Conservation (phyloP, 78 protist species). For the Cavenderia fasciculata region DNA sequence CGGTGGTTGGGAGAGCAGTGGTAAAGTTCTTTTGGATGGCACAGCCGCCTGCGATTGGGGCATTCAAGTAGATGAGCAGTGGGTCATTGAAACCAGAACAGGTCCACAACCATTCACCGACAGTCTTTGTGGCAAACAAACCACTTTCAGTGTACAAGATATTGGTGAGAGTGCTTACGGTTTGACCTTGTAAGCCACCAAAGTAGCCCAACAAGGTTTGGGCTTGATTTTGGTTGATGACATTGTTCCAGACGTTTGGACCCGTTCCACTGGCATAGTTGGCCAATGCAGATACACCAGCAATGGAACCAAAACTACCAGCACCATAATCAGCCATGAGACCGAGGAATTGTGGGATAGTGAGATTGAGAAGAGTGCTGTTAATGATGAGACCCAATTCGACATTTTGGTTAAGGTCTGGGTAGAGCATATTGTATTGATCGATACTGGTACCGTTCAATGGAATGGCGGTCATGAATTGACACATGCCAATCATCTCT, state of each 20-base stretch:
- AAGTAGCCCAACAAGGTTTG: not conserved
- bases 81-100: conserved; percentile 39
- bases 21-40: conserved; percentile 37
- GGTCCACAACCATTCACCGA: conserved; percentile 44
- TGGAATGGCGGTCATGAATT: not conserved
- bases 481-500: conserved; percentile 17
- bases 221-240: not conserved
- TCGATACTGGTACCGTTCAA: conserved; percentile 3
- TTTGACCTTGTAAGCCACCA: not conserved
- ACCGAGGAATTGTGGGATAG: not conserved
- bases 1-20: not conserved
- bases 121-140: conserved; percentile 20
- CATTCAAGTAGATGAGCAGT: conserved; percentile 18
- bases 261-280: not conserved
- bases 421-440: not conserved
- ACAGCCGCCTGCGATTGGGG: not conserved
- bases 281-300: not conserved
- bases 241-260: not conserved
- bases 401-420: too few species aligned
- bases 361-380: too few species aligned
- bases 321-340: not conserved
- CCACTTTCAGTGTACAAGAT: not conserved
- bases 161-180: not conserved
- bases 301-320: not conserved
- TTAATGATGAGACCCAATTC: too few species aligned